Evolutionary conservation across 78 protist genomes (phyloP).

Genomic region (Bodo saltans): DNA sequence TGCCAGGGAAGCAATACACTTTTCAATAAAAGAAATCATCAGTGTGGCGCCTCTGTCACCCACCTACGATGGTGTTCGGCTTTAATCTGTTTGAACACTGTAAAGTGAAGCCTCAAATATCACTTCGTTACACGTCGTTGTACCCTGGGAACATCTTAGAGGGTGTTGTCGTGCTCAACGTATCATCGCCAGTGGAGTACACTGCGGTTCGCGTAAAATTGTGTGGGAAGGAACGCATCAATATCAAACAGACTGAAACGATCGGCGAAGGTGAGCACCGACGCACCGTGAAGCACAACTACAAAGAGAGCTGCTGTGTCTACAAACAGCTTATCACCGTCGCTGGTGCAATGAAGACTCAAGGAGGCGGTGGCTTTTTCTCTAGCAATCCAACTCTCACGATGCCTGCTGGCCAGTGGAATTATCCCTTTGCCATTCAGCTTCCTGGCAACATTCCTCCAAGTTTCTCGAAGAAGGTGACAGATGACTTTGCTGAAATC

Average conservation of each 20-base stretch:
- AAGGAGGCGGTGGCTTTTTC: neutral
- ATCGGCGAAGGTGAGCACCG: neutral
- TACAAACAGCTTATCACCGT: neutral
- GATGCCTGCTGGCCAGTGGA: neutral
- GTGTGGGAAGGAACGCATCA: neutral
- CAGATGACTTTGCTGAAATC: neutral
- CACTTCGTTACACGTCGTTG: neutral
- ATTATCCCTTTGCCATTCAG: neutral
- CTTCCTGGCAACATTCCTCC: neutral
- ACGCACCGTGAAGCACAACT: neutral
- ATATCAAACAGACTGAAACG: neutral
- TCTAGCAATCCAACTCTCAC: too few species aligned
- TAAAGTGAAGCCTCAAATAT: neutral
- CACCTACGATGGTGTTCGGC: too few species aligned
- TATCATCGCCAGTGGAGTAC: neutral
- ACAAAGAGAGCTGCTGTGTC: neutral
- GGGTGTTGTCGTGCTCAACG: neutral
- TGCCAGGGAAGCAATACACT: too few species aligned
- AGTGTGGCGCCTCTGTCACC: too few species aligned
- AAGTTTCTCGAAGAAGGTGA: neutral
- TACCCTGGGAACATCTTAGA: neutral
- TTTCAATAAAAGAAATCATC: too few species aligned
- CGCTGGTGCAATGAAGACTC: neutral
- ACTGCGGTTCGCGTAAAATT: neutral
- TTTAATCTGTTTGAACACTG: neutral